Base-by-base conservation (phyloP, 202 grass and related monocot species). In the Eragrostis tef region DNA sequence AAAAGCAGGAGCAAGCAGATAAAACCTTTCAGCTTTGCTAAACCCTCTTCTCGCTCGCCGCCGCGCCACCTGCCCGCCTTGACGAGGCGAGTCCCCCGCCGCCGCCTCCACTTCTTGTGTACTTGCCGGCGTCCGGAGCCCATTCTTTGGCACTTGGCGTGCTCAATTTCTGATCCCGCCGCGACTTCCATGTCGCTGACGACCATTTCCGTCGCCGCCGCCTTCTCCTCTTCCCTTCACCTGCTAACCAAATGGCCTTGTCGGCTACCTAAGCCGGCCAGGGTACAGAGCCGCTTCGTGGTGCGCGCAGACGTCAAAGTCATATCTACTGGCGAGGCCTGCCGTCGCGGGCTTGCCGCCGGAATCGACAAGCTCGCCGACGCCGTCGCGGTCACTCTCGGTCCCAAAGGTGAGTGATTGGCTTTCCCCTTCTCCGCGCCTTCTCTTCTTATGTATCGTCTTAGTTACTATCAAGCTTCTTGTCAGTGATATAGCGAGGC, bases 281-380 rank as follows among this genome's bases (percentile, higher is more conserved):
- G 76, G 71, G 20, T 9, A 27, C 66, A 64, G 80, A 47, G 81
- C 49, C 77, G 76, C 19, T 67, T 90, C 21, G 67, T 59, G 0
- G 90, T 80, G 65, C 91, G 86, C 66, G 89, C 92, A 8, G 85
- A 84, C 51, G 74, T 88, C 26, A 98, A 94, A 74, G 90, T 89
- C 54, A 93, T 98, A 61, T 83, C 78, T 15, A 91, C 88, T 22
- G 95, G 85, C 6, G 87, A 91, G 1, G 68, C 88, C 49, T 94
- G 92, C 84, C 91, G 94, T 82, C 91, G 85, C 14, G 83, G 88
- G 25, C 89, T 98, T 69, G 75, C 91, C 15, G 67, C 86, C 20
- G 94, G 94, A 45, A 98, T 98, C 29, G 81, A 98, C 80, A 94
- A 98, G 79, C 95, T 98, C 19, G 92, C 94, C 31, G 92, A 94